phyloP scores from a whole-genome alignment of 495 filamentous ascomycete species.

The Xylaria cubensis region DNA sequence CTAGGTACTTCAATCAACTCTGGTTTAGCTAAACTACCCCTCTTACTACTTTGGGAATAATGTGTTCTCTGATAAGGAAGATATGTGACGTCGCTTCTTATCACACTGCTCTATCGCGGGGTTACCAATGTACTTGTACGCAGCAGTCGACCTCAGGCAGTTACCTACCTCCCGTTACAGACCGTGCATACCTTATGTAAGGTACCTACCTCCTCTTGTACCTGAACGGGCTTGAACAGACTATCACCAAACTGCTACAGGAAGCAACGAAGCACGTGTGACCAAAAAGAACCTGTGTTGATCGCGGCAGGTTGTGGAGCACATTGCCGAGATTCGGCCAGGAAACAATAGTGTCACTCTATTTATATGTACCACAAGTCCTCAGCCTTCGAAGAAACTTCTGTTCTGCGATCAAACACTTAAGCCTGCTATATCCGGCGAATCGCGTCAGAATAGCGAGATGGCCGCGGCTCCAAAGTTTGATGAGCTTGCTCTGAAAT shows the following conservation, averaged over 20 bases:
- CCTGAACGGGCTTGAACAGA: not conserved
- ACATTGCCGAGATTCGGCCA: not conserved
- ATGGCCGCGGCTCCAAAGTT: slow-evolving; percentile 48
- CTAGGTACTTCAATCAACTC: not conserved
- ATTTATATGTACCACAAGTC: not conserved
- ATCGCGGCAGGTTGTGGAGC: too few relatives aligned
- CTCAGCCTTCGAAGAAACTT: not conserved
- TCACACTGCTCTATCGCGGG: slow-evolving; percentile 10
- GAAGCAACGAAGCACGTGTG: not conserved
- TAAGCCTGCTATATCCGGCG: not conserved
- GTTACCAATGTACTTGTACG: not conserved
- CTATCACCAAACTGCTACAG: not conserved
- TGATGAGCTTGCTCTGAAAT: slow-evolving; percentile 54
- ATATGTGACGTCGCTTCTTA: slow-evolving; percentile 19
- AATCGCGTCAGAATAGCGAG: slow-evolving; percentile 11
- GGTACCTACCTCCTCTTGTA: too few relatives aligned
- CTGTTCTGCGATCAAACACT: not conserved
- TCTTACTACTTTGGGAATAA: slow-evolving; percentile 34
- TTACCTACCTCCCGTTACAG: not conserved
- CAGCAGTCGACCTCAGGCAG: not conserved
- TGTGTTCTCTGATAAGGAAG: not conserved
- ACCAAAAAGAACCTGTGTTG: not conserved
- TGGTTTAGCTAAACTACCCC: slow-evolving; percentile 38
- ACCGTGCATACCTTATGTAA: not conserved
- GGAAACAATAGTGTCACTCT: not conserved